Base-by-base conservation (phyloP, 1,139 yeast genomes). In the Meyerozyma carpophila region DNA sequence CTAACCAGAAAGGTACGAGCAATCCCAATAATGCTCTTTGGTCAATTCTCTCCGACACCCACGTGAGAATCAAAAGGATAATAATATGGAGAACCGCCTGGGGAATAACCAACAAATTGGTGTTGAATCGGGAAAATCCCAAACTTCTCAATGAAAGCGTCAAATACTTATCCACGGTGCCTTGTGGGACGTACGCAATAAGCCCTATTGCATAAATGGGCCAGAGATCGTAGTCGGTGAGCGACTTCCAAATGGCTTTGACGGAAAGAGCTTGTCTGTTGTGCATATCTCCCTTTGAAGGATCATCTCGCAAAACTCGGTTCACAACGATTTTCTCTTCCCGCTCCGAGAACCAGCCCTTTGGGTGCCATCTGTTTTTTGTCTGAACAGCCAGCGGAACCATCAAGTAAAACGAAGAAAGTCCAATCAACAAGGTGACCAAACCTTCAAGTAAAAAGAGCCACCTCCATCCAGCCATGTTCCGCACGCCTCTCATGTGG, bases 281-380 rank as follows among this genome's bases (percentile, higher is more conserved):
- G 46, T 50, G 46, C 55, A 54, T 53, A 42, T 51, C 55, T 4
- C 59, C 59, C 41, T 55, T 55, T 9, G 50, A 45, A 8, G 59
- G 59, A 32, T 55, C 59, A 38, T 55, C 58, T 25, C 59, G 39
- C 38, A 55, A 44, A 6, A 53, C 54, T 32, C 56, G 46, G 44
- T 55, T 55, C 28, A 53, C 57, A 9, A 54, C 50, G n/a, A 55
- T 54, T 37, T 50, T 51, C 37, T 48, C 53, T 32, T 55, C 55
- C 28, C 55, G 39, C 9, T 48, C 54, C 8, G 53, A 48, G 37
- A 53, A 55, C 56, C 56, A 52, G 27, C 58, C 58, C 25, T 50
- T 51, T 3, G 55, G 53, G 8, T 48, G 43, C 16, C 48, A 43
- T 36, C 44, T 47, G 24, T 36, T 44, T 24, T 44, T 48, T n/a